phyloP scores from a whole-genome alignment of 2,329 filamentous ascomycete species.

The Moelleriella libera region DNA sequence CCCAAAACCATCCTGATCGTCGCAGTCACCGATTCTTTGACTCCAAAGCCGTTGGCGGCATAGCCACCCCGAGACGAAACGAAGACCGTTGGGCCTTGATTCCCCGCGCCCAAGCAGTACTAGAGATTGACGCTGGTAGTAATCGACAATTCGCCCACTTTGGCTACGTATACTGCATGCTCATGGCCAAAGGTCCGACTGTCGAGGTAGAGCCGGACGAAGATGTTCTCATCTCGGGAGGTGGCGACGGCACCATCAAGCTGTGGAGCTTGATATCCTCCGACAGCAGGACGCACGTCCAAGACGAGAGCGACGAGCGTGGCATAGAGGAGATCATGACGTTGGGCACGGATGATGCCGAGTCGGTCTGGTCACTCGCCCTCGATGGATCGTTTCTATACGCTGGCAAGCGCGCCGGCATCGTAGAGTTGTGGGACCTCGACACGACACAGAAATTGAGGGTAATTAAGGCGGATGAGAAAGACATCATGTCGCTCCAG shows the following conservation, averaged over 20 bases:
- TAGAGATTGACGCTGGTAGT: conserved; percentile 72
- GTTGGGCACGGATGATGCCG: conserved; percentile 45
- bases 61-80: conserved; percentile 59
- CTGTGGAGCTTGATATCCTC: conserved; percentile 57
- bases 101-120: conserved; percentile 37
- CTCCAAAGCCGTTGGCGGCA: conserved; percentile 71
- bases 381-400: conserved; percentile 89
- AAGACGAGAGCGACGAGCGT: conserved; percentile 31
- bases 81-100: conserved; percentile 42
- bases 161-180: conserved; percentile 94
- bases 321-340: conserved; percentile 57
- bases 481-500: conserved; percentile 75
- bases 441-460: conserved; percentile 85
- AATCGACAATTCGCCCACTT: conserved; percentile 85
- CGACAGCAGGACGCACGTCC: conserved; percentile 2
- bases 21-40: conserved; percentile 87
- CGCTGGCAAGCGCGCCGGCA: conserved; percentile 72
- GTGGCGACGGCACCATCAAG: conserved; percentile 88
- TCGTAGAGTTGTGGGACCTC: conserved; percentile 92
- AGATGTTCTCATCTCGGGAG: conserved; percentile 79
- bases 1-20: conserved; percentile 57
- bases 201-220: conserved; percentile 55
- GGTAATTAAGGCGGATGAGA: conserved; percentile 66
- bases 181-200: conserved; percentile 58
- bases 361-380: conserved; percentile 62